phyloP scores from a whole-genome alignment of 805 yeast species.

The Candida quercuum region DNA sequence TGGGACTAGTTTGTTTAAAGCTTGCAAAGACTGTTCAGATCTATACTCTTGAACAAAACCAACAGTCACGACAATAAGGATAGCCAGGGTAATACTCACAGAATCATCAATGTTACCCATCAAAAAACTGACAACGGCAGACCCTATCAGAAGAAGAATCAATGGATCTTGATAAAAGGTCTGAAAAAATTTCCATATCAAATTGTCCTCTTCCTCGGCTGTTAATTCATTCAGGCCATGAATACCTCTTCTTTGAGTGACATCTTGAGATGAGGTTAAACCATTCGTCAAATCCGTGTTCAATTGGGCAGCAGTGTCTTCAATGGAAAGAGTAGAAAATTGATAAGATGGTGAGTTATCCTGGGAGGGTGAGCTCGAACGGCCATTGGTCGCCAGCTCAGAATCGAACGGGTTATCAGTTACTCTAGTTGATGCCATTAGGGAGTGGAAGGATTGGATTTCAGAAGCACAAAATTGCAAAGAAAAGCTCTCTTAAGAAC shows the following conservation, averaged over 20 bases:
- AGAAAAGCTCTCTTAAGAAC: too few species aligned
- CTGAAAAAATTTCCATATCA: slow-evolving; percentile 65
- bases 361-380: slow-evolving; percentile 24
- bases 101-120: slow-evolving; percentile 99
- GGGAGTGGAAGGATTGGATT: too few species aligned
- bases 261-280: slow-evolving; percentile 62
- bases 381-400: slow-evolving; percentile 11
- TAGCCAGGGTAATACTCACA: slow-evolving; percentile 87
- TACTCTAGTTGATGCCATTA: not conserved
- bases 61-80: slow-evolving; percentile 88
- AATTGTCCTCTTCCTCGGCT: slow-evolving; percentile 68
- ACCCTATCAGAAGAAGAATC: slow-evolving; percentile 81
- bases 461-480: too few species aligned
- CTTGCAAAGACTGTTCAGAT: slow-evolving; percentile 91
- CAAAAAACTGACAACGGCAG: slow-evolving; percentile 78
- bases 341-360: slow-evolving; percentile 54
- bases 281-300: slow-evolving; percentile 61
- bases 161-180: slow-evolving; percentile 89
- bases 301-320: slow-evolving; percentile 59
- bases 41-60: slow-evolving; percentile 97
- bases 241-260: slow-evolving; percentile 59
- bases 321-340: slow-evolving; percentile 56
- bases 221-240: slow-evolving; percentile 81
- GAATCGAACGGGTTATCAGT: slow-evolving; percentile 31
- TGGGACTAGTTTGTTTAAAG: slow-evolving; percentile 88